Evolutionary conservation across 2,329 filamentous ascomycete genomes (phyloP).

Genomic region (Xylaria sp.): DNA sequence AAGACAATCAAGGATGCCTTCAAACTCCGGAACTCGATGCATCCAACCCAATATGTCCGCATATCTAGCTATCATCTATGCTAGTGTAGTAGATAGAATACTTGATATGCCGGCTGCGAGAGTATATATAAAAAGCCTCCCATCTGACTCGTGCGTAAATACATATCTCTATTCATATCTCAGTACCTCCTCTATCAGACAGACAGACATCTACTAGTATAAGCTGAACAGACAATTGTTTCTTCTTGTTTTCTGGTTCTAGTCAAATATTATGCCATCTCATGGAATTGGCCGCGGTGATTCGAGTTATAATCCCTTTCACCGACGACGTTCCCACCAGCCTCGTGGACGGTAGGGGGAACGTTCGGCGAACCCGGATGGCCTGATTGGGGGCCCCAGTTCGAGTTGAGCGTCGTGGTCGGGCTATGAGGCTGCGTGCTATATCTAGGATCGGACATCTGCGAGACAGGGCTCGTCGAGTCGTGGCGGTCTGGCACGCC

Average conservation of each 20-base stretch:
- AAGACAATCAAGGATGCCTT: conserved; percentile 20
- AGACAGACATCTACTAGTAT: not conserved
- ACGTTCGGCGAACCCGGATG: conserved; percentile 39
- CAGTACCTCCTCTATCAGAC: not conserved
- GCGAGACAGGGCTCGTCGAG: conserved; percentile 47
- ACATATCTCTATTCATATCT: not conserved
- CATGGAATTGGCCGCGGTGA: conserved; percentile 55
- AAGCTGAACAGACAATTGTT: not conserved
- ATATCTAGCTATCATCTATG: conserved; percentile 1
- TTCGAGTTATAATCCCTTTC: conserved; percentile 46
- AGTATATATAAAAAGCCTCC: conserved; percentile 1
- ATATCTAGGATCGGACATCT: conserved; percentile 38
- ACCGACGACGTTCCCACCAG: conserved; percentile 50
- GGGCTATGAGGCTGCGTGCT: conserved; percentile 45
- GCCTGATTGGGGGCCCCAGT: conserved; percentile 38
- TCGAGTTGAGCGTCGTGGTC: conserved; percentile 43
- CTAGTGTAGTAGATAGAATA: conserved; percentile 3
- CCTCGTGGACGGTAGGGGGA: conserved; percentile 52
- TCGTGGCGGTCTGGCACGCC: conserved; percentile 42
- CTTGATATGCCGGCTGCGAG: not conserved
- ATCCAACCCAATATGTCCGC: conserved; percentile 15
- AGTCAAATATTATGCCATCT: conserved; percentile 48
- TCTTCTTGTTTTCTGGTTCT: not conserved
- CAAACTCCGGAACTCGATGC: conserved; percentile 36
- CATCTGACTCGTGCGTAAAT: not conserved